Conservation (phyloP, 2,329 filamentous ascomycete genomes). For the Dothidotthia symphoricarpi region DNA sequence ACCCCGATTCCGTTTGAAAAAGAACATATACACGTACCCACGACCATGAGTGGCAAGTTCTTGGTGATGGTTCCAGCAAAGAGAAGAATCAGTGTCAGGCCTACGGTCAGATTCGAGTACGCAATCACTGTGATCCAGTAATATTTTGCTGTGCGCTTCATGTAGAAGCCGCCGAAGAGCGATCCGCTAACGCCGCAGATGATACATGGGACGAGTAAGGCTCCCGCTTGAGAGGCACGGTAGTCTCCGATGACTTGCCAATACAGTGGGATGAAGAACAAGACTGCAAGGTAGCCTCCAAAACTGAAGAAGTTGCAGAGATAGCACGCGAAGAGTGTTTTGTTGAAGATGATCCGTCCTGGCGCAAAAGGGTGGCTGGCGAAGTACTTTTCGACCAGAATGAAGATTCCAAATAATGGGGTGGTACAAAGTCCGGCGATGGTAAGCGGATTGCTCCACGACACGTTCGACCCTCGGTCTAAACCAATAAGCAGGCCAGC, state of each 20-base stretch:
- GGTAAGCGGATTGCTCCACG: conserved; percentile 62
- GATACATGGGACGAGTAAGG: conserved; percentile 67
- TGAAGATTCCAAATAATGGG: conserved; percentile 63
- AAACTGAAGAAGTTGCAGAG: conserved; percentile 71
- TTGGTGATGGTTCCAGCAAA: conserved; percentile 55
- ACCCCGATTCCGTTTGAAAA: conserved; percentile 62
- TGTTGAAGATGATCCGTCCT: conserved; percentile 68
- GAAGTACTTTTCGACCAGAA: conserved; percentile 66
- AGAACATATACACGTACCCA: conserved; percentile 56
- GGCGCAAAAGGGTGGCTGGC: conserved; percentile 73
- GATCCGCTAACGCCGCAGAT: conserved; percentile 62
- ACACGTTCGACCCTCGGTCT: conserved; percentile 70
- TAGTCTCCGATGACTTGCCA: conserved; percentile 70
- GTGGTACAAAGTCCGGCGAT: conserved; percentile 58
- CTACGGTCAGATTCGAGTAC: conserved; percentile 55
- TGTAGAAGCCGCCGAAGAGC: conserved; percentile 62
- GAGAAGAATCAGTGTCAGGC: conserved; percentile 57
- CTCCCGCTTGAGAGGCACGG: conserved; percentile 62
- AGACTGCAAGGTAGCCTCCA: conserved; percentile 56
- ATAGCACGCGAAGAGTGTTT: conserved; percentile 65
- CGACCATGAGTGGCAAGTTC: conserved; percentile 54
- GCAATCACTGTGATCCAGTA: conserved; percentile 64
- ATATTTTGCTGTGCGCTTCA: conserved; percentile 69
- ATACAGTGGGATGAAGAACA: conserved; percentile 76
- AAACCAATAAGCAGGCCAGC: conserved; percentile 66